These are phyloP conservation scores for Rhynchospora pubera DNA, from an alignment of 176 grass and related monocot genomes.

Conservation along the genomic window DNA sequence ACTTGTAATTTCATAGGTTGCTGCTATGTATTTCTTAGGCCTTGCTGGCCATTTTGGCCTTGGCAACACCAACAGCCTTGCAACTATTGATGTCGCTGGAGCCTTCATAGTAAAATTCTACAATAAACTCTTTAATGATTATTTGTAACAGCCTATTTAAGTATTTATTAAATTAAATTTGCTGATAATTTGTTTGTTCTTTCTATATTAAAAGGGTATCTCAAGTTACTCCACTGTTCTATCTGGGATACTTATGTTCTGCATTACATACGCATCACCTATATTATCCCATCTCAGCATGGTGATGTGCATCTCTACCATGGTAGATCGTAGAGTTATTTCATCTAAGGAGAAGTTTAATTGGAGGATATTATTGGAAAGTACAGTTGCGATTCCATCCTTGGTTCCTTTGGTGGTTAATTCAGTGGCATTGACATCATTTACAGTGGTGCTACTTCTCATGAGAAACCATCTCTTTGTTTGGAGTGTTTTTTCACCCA, in stretches of 20 bases:
- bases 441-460: slow-evolving; percentile 72
- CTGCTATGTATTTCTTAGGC: slow-evolving; percentile 60
- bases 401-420: slow-evolving; percentile 73
- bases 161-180: not conserved
- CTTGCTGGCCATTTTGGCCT: slow-evolving; percentile 79
- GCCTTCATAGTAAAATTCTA: slow-evolving; percentile 69
- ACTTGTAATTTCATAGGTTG: slow-evolving; percentile 39
- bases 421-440: slow-evolving; percentile 59
- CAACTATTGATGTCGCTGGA: slow-evolving; percentile 88
- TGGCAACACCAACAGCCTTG: slow-evolving; percentile 87
- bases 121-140: not conserved
- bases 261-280: slow-evolving; percentile 74
- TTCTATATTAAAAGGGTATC: slow-evolving; percentile 51
- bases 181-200: not conserved
- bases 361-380: slow-evolving; percentile 30
- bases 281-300: slow-evolving; percentile 57
- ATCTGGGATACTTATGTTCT: slow-evolving; percentile 78
- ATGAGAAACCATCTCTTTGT: slow-evolving; percentile 97
- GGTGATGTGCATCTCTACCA: slow-evolving; percentile 42
- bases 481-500: slow-evolving; percentile 97
- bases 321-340: slow-evolving; percentile 29
- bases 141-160: not conserved
- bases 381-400: slow-evolving; percentile 49
- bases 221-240: slow-evolving; percentile 71
- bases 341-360: slow-evolving; percentile 21